These are phyloP conservation scores for Silene coronaria DNA, from an alignment of 179 eudicot genomes.

Conservation along the genomic window DNA sequence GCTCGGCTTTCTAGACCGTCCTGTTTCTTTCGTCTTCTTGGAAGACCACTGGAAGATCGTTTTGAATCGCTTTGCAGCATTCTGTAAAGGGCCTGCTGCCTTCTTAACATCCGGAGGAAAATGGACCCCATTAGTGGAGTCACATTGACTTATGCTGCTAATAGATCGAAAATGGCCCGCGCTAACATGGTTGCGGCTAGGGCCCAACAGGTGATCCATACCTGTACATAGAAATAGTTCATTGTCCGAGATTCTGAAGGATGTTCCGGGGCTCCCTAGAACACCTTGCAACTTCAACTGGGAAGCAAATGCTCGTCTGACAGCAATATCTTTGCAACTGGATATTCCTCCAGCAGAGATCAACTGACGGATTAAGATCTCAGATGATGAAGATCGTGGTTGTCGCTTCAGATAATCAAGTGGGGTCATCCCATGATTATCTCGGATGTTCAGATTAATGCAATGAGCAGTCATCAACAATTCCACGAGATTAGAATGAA, in stretches of 20 bases:
- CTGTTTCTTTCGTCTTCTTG: slow-evolving; percentile 30
- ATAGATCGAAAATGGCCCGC: slow-evolving; percentile 28
- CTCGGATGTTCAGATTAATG: slow-evolving; percentile 60
- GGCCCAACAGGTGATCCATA: slow-evolving; percentile 34
- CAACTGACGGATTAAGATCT: slow-evolving; percentile 55
- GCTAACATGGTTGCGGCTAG: slow-evolving; percentile 22
- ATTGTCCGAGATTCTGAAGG: slow-evolving; percentile 59
- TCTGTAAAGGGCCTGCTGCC: slow-evolving; percentile 24
- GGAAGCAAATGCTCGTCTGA: slow-evolving; percentile 69
- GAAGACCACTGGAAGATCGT: slow-evolving; percentile 59
- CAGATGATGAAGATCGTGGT: slow-evolving; percentile 63
- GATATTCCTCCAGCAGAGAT: slow-evolving; percentile 84
- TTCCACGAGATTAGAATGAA: slow-evolving; percentile 63
- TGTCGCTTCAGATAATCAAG: slow-evolving; percentile 76
- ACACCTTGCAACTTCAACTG: slow-evolving; percentile 62
- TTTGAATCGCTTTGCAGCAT: slow-evolving; percentile 49
- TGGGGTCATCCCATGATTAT: slow-evolving; percentile 65
- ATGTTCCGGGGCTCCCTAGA: slow-evolving; percentile 75
- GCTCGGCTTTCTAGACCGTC: slow-evolving; percentile 28
- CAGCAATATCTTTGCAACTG: slow-evolving; percentile 53
- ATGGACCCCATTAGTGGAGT: slow-evolving; percentile 25
- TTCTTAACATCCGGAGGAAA: slow-evolving; percentile 32
- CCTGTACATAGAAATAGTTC: slow-evolving; percentile 62
- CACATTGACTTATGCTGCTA: slow-evolving; percentile 38
- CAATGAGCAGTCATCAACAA: slow-evolving; percentile 55